Base-by-base conservation (phyloP, 108 stramenopile species). In the Nitzschia sp. region DNA sequence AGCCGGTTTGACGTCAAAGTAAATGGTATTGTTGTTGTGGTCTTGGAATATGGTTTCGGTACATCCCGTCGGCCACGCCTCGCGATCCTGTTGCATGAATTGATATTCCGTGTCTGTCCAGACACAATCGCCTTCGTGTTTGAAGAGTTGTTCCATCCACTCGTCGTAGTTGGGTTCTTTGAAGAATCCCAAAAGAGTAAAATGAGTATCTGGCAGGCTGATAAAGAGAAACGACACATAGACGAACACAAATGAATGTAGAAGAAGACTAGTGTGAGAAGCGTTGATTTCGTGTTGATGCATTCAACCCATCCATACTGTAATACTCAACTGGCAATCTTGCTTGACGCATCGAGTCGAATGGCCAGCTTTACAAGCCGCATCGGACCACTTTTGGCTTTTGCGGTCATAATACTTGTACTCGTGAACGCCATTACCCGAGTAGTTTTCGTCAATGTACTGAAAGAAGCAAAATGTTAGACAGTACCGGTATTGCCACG, bases 141-240 rank as follows among this genome's bases (percentile, higher is more conserved):
- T 88, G 66, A 91, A 86, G 5, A 91, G 81, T 49, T 88, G 89
- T 61, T 86, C 86, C 72, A 85, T 82, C 74, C 78, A 88, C 19
- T 82, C 80, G 45, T 80, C 71, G 51, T 77, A 83, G 23, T 66
- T 65, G 9, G n/a, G n/a, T n/a, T n/a, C n/a, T n/a, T n/a, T n/a
- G n/a, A n/a, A n/a, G n/a, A n/a, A n/a, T n/a, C n/a, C 54, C 30
- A 91, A 59, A 21, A 87, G 58, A 0, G 59, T 46, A 32, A 81
- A 91, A 31, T 69, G 31, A 6, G 83, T 85, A 35, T 71, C 55
- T 1, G 64, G 71, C 36, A 82, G 27, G 57, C n/a, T n/a, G n/a
- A n/a, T n/a, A n/a, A n/a, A n/a, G n/a, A n/a, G n/a, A n/a, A n/a
- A n/a, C n/a, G n/a, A n/a, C n/a, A n/a, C n/a, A n/a, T n/a, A n/a